phyloP scores from a whole-genome alignment of 805 yeast genomes.

The Barnettozyma pratensis region DNA sequence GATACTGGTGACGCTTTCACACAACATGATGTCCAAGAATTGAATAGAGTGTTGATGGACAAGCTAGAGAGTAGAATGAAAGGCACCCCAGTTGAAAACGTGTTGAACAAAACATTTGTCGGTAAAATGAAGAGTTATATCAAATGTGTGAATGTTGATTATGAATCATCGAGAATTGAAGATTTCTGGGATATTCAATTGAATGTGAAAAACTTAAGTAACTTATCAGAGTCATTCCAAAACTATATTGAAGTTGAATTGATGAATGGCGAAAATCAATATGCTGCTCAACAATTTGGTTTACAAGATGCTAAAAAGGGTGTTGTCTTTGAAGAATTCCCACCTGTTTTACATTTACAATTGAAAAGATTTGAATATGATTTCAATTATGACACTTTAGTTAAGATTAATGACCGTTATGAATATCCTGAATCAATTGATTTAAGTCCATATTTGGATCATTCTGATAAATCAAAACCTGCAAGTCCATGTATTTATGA shows the following conservation, averaged over 20 bases:
- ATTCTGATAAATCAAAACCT: slow-evolving; percentile 31
- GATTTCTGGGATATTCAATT: slow-evolving; percentile 98
- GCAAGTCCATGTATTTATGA: slow-evolving; percentile 68
- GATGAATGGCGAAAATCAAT: slow-evolving; percentile 91
- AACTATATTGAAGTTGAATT: slow-evolving; percentile 87
- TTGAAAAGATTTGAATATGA: slow-evolving; percentile 93
- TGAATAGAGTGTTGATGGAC: slow-evolving; percentile 94
- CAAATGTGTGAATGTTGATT: slow-evolving; percentile 88
- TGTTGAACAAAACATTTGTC: slow-evolving; percentile 78
- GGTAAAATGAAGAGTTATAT: slow-evolving; percentile 96
- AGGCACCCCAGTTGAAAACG: slow-evolving; percentile 73
- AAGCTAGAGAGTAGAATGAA: slow-evolving; percentile 87
- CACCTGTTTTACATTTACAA: slow-evolving; percentile 90
- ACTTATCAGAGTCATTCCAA: slow-evolving; percentile 69
- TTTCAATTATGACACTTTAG: slow-evolving; percentile 79
- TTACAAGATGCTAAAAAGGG: slow-evolving; percentile 96
- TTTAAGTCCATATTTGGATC: slow-evolving; percentile 71
- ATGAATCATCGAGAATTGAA: slow-evolving; percentile 86
- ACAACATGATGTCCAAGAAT: slow-evolving; percentile 97
- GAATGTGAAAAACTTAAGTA: slow-evolving; percentile 79
- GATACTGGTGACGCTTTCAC: slow-evolving; percentile 91
- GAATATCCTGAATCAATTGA: slow-evolving; percentile 86
- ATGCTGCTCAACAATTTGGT: slow-evolving; percentile 85
- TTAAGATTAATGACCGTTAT: slow-evolving; percentile 87
- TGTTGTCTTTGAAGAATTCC: slow-evolving; percentile 84